These are phyloP conservation scores for Omphalotus olearius DNA, from an alignment of 1,284 basidiomycete genomes.

Conservation along the genomic window DNA sequence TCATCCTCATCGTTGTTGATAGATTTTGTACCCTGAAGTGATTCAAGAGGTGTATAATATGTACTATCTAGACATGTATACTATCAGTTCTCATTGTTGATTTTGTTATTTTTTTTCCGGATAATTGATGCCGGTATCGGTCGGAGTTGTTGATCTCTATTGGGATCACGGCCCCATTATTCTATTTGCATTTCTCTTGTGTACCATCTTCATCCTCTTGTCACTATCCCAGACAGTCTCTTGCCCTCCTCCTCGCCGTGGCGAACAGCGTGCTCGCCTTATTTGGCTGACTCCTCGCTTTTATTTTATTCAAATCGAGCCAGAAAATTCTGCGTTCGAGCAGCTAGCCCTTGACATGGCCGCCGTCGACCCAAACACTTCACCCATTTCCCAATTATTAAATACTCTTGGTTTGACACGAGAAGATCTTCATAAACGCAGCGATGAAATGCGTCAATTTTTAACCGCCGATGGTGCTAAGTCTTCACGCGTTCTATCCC, in stretches of 20 bases:
- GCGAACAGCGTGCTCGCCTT: background rate
- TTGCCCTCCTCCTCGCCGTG: background rate
- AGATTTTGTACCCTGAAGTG: constrained; percentile 15
- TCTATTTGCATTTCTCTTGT: constrained; percentile 12
- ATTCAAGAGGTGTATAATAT: background rate
- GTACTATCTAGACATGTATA: background rate
- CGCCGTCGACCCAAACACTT: constrained; percentile 28
- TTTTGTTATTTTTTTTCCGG: background rate
- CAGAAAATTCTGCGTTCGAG: background rate
- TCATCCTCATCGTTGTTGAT: background rate
- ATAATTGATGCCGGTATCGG: background rate
- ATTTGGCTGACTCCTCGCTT: background rate
- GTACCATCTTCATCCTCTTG: background rate
- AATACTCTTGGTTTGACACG: constrained; percentile 64
- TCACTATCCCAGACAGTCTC: constrained; percentile 1
- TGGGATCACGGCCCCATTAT: constrained; percentile 4
- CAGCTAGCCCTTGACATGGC: constrained; percentile 11
- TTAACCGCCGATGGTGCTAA: constrained; percentile 47
- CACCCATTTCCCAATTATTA: constrained; percentile 64
- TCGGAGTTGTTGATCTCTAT: constrained; percentile 14
- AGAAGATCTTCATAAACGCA: constrained; percentile 61
- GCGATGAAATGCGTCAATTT: constrained; percentile 71
- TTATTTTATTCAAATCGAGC: background rate
- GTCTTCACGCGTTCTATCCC: constrained; percentile 39
- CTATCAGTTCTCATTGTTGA: no score